A percentile compares a stretch with the other conserved stretches of the same genome.
phyloP scores from a whole-genome alignment of 495 filamentous ascomycete species.

The Elasticomyces elasticus region DNA sequence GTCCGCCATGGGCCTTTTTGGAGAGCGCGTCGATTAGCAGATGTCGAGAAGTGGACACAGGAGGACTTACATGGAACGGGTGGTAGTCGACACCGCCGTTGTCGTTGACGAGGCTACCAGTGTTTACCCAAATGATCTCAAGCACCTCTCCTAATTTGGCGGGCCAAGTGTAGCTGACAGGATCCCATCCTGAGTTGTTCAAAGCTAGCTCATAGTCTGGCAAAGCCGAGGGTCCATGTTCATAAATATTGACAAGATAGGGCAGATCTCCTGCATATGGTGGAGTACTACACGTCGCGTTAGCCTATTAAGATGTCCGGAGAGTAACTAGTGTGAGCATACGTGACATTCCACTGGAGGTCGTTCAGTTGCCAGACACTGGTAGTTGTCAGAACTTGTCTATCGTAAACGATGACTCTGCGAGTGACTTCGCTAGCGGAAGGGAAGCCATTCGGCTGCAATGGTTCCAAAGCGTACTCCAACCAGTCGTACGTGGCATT shows the following conservation, averaged over 20 bases:
- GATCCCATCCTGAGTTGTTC: conserved; percentile 44
- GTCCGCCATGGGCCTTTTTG: conserved; percentile 48
- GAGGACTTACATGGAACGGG: conserved; percentile 55
- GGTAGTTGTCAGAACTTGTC: conserved; percentile 36
- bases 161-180: conserved; percentile 39
- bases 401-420: conserved; percentile 37
- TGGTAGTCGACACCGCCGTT: conserved; percentile 45
- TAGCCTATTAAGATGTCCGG: too few species aligned
- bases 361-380: conserved; percentile 37
- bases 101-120: background rate
- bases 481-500: conserved; percentile 38
- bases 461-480: conserved; percentile 44
- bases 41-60: too few species aligned
- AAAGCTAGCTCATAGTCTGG: conserved; percentile 31
- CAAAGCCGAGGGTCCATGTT: conserved; percentile 24
- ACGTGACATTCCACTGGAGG: conserved; percentile 41
- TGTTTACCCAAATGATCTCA: conserved; percentile 37
- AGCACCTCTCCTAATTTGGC: conserved; percentile 49
- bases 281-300: too few species aligned
- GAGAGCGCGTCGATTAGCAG: too few species aligned
- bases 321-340: too few species aligned
- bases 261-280: conserved; percentile 30
- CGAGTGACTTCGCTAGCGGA: conserved; percentile 44
- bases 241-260: conserved; percentile 49
- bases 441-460: conserved; percentile 36